Evolutionary conservation across 2,329 filamentous ascomycete genomes (phyloP).

Genomic region (Xylaria sp.): DNA sequence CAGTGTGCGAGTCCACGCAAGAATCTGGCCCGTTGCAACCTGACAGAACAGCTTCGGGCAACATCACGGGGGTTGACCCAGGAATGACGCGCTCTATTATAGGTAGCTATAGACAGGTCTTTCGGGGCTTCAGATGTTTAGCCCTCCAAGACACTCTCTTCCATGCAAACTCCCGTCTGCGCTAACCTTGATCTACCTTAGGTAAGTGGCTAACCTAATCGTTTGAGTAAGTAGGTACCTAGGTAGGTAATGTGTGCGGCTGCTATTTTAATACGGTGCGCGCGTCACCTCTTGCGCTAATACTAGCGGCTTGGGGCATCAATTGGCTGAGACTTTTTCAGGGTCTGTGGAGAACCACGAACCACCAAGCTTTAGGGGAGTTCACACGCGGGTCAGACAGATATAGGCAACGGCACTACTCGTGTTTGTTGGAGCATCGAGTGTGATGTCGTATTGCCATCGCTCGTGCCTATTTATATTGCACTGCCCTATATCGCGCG

Average conservation of each 20-base stretch:
- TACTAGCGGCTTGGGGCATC: constrained; percentile 3
- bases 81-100: constrained; percentile 21
- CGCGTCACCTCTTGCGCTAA: constrained; percentile 23
- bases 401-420: background rate
- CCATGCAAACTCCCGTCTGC: constrained; percentile 21
- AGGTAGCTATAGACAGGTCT: constrained; percentile 13
- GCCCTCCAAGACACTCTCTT: constrained; percentile 15
- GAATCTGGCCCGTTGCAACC: constrained; percentile 13
- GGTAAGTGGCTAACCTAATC: constrained; percentile 1
- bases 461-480: background rate
- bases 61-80: constrained; percentile 11
- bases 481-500: background rate
- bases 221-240: constrained; percentile 20
- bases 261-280: constrained; percentile 26
- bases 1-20: constrained; percentile 7
- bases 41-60: constrained; percentile 7
- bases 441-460: background rate
- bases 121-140: constrained; percentile 8
- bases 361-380: background rate
- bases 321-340: constrained; percentile 16
- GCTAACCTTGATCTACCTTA: constrained; percentile 19
- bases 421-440: background rate
- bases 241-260: too few relatives aligned
- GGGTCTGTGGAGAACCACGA: constrained; percentile 12
- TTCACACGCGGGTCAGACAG: background rate